Evolutionary conservation across 1,284 basidiomycete species (phyloP), one percentile per base, ranked within the genome.

Genomic region (Leccinum fuscescens): DNA sequence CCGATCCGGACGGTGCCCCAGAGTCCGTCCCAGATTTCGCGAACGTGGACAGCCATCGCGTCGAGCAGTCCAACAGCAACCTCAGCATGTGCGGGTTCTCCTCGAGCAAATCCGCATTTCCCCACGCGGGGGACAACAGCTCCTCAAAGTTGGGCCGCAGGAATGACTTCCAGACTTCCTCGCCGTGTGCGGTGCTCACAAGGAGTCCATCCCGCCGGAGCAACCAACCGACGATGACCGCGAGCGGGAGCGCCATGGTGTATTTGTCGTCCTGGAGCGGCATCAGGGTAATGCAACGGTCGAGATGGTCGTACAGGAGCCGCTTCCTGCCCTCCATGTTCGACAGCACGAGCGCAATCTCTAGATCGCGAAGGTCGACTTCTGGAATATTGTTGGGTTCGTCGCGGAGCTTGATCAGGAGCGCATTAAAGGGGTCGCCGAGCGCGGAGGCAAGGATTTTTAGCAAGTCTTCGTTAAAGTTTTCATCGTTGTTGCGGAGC

Each of bases 1-100:
- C 15, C 9, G 57, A 42, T n/a, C 37, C 35, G 4, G 56, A 29
- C 8, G 31, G n/a, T 9, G 20, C 8, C 20, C 11, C 39, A 27
- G 27, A 51, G n/a, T 31, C 50, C 9, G 39, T 44, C 22, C 15
- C 29, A 35, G 39, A 33, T 20, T n/a, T n/a, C 12, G 37, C 7
- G 35, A 39, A 50, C 9, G 48, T 59, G 24, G 46, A 50, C 3
- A 61, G 9, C 59, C 59, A 60, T 15, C 44, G 53, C 8, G 42
- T 9, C 12, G 51, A 50, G 27, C 58, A 60, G 46, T 61, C 52
- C 44, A 60, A 24, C 12, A 61, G n/a, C 35, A 42, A 46, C 42
- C 35, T 42, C 17, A 60, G 15, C 58, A 60, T 61, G 17, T 60
- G 59, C 0, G 59, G 58, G 12, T 61, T 61, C 27, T 60, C 59